These are phyloP conservation scores for Colletotrichum eleusines DNA, from an alignment of 2,329 filamentous ascomycete genomes.

Conservation along the genomic window DNA sequence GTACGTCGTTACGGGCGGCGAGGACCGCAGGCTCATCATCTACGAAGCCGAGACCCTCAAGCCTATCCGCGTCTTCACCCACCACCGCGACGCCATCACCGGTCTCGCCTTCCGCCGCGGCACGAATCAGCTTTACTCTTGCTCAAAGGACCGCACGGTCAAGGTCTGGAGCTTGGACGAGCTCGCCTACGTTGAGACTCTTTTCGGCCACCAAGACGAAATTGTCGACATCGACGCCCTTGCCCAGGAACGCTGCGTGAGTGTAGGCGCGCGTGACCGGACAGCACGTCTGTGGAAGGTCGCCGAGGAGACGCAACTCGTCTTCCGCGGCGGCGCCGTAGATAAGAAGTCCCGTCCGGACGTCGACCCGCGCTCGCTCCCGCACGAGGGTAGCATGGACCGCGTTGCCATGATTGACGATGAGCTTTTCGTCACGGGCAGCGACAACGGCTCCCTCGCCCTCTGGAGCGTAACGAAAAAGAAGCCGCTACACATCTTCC, in stretches of 20 bases:
- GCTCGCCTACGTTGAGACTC: conserved; percentile 92
- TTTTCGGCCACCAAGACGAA: conserved; percentile 95
- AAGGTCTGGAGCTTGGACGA: conserved; percentile 96
- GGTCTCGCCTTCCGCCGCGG: conserved; percentile 87
- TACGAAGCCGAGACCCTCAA: conserved; percentile 86
- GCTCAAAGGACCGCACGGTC: conserved; percentile 90
- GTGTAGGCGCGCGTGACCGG: conserved; percentile 89
- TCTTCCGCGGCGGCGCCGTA: conserved; percentile 83
- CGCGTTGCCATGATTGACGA: conserved; percentile 91
- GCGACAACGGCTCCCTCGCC: conserved; percentile 87
- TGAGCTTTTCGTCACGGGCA: conserved; percentile 90
- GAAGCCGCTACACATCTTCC: conserved; percentile 86
- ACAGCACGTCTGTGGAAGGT: conserved; percentile 97
- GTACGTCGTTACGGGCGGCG: conserved; percentile 90
- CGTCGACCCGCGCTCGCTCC: conserved; percentile 64
- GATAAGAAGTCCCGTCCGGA: conserved; percentile 61
- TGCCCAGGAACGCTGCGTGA: conserved; percentile 88
- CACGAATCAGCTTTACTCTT: conserved; percentile 92
- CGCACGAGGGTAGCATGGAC: conserved; percentile 88
- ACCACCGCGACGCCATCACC: conserved; percentile 90
- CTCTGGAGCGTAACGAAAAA: conserved; percentile 95
- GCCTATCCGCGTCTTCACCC: conserved; percentile 86
- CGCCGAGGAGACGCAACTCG: conserved; percentile 92
- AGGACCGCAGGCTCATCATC: conserved; percentile 86
- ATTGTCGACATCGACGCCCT: conserved; percentile 87